phyloP scores from a whole-genome alignment of 2,329 filamentous ascomycete genomes.

The Cladosporium halotolerans region DNA sequence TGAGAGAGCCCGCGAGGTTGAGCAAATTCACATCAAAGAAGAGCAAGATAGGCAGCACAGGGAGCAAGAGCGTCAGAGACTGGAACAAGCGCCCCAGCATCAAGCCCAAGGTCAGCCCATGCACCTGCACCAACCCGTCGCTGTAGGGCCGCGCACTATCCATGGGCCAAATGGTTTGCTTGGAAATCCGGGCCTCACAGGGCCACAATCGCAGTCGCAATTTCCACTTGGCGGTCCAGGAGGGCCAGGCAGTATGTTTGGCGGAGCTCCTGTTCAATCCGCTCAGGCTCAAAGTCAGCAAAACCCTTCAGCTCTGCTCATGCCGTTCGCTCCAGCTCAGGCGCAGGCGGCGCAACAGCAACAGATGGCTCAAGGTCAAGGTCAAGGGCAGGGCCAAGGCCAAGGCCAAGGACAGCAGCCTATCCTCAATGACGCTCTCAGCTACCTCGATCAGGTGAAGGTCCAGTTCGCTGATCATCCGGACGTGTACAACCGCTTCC shows the following conservation, averaged over 20 bases:
- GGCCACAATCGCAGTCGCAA: slow-evolving; percentile 38
- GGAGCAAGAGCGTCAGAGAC: slow-evolving; percentile 59
- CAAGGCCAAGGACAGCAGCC: slow-evolving; percentile 76
- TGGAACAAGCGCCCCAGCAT: slow-evolving; percentile 66
- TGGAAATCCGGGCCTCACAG: slow-evolving; percentile 48
- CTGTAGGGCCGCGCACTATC: slow-evolving; percentile 69
- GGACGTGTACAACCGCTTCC: slow-evolving; percentile 92
- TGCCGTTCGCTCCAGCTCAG: slow-evolving; percentile 35
- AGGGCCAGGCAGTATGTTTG: slow-evolving; percentile 61
- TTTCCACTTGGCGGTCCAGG: slow-evolving; percentile 52
- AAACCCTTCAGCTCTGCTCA: slow-evolving; percentile 41
- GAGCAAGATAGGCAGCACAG: slow-evolving; percentile 57
- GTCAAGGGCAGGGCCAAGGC: slow-evolving; percentile 27
- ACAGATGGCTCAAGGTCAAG: slow-evolving; percentile 17
- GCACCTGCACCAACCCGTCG: slow-evolving; percentile 89
- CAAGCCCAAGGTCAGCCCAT: slow-evolving; percentile 79
- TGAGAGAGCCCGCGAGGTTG: slow-evolving; percentile 47
- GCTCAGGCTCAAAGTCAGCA: slow-evolving; percentile 46
- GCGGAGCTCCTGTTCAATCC: slow-evolving; percentile 65
- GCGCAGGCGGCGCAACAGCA: slow-evolving; percentile 24
- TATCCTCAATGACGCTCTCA: slow-evolving; percentile 80
- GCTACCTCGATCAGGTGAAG: slow-evolving; percentile 96
- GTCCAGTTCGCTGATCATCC: slow-evolving; percentile 95
- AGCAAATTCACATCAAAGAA: slow-evolving; percentile 50
- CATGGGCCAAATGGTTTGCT: slow-evolving; percentile 89